Evolutionary conservation across 2,329 filamentous ascomycete genomes (phyloP).

Genomic region (Apiospora marii): DNA sequence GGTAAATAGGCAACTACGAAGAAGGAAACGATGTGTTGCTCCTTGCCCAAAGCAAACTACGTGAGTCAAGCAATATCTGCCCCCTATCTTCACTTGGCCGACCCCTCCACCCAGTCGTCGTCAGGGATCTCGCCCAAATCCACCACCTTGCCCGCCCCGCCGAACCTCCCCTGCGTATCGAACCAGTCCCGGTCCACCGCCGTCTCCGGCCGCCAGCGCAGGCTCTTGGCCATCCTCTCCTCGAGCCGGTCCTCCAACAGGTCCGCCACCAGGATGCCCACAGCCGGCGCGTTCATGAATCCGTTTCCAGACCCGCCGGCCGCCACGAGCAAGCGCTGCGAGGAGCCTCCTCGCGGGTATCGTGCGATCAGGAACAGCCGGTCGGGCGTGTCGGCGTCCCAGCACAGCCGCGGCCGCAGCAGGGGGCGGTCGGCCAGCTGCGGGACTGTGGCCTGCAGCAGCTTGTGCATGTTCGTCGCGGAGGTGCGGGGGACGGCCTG

Average conservation of each 20-base stretch:
- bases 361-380: slow-evolving; percentile 59
- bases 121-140: slow-evolving; percentile 44
- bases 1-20: not conserved
- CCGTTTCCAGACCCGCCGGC: slow-evolving; percentile 61
- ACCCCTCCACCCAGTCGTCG: not conserved
- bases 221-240: slow-evolving; percentile 48
- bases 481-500: slow-evolving; percentile 55
- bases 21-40: not conserved
- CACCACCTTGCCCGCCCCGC: slow-evolving; percentile 56
- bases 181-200: slow-evolving; percentile 49
- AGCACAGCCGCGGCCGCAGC: slow-evolving; percentile 60
- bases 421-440: slow-evolving; percentile 58
- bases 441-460: slow-evolving; percentile 60
- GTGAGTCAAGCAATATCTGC: not conserved
- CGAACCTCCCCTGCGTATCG: slow-evolving; percentile 56
- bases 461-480: slow-evolving; percentile 54
- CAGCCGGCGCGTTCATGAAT: slow-evolving; percentile 60
- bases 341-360: slow-evolving; percentile 45
- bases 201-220: slow-evolving; percentile 61
- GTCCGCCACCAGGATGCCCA: slow-evolving; percentile 59
- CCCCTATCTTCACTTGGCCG: not conserved
- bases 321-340: slow-evolving; percentile 51
- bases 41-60: not conserved
- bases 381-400: slow-evolving; percentile 64
- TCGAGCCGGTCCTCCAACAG: slow-evolving; percentile 54